A percentile compares a stretch with the other conserved stretches of the same genome.
These are phyloP conservation scores for Podaxis sp. DNA, from an alignment of 768 basidiomycete genomes.

Conservation along the genomic window DNA sequence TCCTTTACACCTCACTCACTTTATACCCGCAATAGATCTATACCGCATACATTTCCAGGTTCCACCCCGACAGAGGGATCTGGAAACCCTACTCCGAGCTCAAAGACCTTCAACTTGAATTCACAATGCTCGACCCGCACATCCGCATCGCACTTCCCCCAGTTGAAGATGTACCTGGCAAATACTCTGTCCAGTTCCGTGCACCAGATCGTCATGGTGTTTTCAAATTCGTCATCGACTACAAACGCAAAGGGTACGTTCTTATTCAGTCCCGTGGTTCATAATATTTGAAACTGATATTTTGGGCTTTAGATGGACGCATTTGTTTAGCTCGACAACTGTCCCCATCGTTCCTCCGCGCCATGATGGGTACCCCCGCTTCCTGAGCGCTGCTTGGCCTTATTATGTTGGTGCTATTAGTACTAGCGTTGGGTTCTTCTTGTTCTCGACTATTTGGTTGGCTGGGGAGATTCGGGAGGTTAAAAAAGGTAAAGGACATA, in stretches of 20 bases:
- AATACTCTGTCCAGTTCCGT: conserved; percentile 82
- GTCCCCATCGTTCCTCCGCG: conserved; percentile 90
- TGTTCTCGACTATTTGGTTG: conserved; percentile 88
- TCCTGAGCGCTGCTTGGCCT: conserved; percentile 94
- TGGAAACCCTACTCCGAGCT: conserved; percentile 79
- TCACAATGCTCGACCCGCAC: conserved; percentile 99
- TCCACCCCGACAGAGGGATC: conserved; percentile 46
- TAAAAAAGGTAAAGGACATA: conserved; percentile 47
- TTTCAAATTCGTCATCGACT: conserved; percentile 93
- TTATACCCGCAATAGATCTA: conserved; percentile 53
- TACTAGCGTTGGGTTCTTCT: conserved; percentile 79
- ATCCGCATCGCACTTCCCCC: conserved; percentile 76
- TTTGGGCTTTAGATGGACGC: conserved; percentile 56
- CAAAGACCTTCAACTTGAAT: conserved; percentile 87
- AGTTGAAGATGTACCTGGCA: conserved; percentile 54
- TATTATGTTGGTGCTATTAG: conserved; percentile 92
- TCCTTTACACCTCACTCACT: conserved; percentile 8
- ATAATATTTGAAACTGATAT: neutral
- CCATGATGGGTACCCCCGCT: conserved; percentile 95
- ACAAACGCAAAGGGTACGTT: conserved; percentile 84
- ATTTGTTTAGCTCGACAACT: conserved; percentile 68
- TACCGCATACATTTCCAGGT: conserved; percentile 70
- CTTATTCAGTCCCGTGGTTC: conserved; percentile 4
- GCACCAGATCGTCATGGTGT: conserved; percentile 96
- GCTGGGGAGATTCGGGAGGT: conserved; percentile 74